Conservation (phyloP, 495 filamentous ascomycete genomes). For the Xylaria palmicola region DNA sequence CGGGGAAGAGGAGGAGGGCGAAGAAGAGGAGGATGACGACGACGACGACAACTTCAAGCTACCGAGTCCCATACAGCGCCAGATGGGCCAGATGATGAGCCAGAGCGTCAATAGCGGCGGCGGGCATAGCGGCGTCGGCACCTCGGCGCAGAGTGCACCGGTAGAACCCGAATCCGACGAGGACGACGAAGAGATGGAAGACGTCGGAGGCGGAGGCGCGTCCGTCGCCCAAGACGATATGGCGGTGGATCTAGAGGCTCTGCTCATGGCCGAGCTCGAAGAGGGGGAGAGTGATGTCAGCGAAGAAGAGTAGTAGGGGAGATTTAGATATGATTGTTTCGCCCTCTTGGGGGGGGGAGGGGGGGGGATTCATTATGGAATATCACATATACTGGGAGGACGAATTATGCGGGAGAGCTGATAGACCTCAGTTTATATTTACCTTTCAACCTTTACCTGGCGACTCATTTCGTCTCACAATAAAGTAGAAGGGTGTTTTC, state of each 20-base stretch:
- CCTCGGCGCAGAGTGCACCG: constrained; percentile 1
- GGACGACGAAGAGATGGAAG: constrained; percentile 30
- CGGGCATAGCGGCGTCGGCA: neutral
- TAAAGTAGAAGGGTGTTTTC: too few relatives aligned
- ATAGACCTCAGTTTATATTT: too few relatives aligned
- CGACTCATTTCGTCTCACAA: too few relatives aligned
- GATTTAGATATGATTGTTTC: neutral
- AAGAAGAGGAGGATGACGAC: constrained; percentile 30
- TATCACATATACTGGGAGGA: too few relatives aligned
- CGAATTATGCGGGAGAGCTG: too few relatives aligned
- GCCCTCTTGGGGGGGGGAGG: neutral
- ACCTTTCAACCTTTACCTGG: too few relatives aligned
- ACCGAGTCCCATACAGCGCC: constrained; percentile 34
- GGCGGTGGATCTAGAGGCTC: constrained; percentile 37
- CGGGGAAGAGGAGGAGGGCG: constrained; percentile 27
- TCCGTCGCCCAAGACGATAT: constrained; percentile 28
- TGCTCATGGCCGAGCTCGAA: constrained; percentile 37
- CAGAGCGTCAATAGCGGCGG: constrained; percentile 14
- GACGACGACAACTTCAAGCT: constrained; percentile 33
- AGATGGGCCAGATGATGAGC: constrained; percentile 25
- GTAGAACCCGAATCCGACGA: constrained; percentile 9
- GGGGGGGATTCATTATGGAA: too few relatives aligned
- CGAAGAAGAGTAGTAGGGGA: constrained; percentile 32
- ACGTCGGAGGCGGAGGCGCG: constrained; percentile 22
- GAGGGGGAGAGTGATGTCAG: constrained; percentile 40